phyloP scores from a whole-genome alignment of 768 basidiomycete genomes.

The Tylopilus vinaceipallidus region DNA sequence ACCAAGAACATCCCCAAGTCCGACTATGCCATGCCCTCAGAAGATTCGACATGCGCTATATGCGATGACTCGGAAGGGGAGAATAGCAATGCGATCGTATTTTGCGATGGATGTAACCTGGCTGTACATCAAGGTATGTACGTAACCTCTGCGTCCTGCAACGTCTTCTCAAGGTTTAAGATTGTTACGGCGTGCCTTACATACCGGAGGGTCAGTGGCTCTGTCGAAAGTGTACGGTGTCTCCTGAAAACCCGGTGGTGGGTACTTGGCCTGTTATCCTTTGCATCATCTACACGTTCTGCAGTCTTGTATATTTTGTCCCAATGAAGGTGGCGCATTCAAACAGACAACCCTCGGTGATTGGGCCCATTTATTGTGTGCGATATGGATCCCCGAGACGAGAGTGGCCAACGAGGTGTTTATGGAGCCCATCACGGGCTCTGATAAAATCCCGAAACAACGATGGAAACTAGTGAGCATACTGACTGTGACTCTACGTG shows the following conservation, averaged over 20 bases:
- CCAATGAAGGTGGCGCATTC: conserved; percentile 96
- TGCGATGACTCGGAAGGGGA: conserved; percentile 99
- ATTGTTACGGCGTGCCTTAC: conserved; percentile 98
- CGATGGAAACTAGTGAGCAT: conserved; percentile 88
- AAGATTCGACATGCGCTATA: conserved; percentile 95
- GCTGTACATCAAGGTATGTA: conserved; percentile 97
- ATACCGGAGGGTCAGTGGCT: conserved; percentile 99
- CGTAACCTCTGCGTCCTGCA: neutral
- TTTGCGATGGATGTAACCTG: conserved; percentile 98
- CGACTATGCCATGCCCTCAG: conserved; percentile 82
- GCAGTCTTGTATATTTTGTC: conserved; percentile 92
- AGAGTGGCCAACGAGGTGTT: conserved; percentile 91
- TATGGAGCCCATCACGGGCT: conserved; percentile 95
- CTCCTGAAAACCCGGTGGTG: conserved; percentile 94
- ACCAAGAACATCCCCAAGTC: conserved; percentile 93
- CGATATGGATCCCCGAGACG: conserved; percentile 96
- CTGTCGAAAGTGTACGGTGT: conserved; percentile 96
- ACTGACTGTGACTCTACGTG: neutral
- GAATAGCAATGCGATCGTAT: conserved; percentile 98
- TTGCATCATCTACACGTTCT: neutral
- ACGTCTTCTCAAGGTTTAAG: conserved; percentile 41
- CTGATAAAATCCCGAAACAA: conserved; percentile 83
- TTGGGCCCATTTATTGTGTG: conserved; percentile 96
- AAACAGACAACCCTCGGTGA: conserved; percentile 92
- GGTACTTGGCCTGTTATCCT: conserved; percentile 27